A percentile compares a stretch with the other conserved stretches of the same genome.
Conservation (phyloP, 805 yeast species). For the Metschnikowia vanudenii region DNA sequence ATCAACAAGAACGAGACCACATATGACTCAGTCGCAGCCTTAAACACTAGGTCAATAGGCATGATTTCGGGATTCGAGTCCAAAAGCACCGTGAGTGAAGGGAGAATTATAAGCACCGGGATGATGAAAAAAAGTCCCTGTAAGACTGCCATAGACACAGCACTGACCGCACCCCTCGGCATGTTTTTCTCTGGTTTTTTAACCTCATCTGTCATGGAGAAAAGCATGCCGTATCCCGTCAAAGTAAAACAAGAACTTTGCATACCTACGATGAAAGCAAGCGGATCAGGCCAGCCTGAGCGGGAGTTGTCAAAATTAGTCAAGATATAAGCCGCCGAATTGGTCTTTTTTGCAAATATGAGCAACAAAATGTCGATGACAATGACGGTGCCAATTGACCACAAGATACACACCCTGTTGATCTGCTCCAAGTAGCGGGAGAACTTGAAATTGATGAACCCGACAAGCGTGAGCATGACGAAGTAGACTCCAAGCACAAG, state of each 20-base stretch:
- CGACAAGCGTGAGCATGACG: slow-evolving; percentile 55
- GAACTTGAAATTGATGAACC: slow-evolving; percentile 60
- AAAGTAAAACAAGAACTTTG: slow-evolving; percentile 77
- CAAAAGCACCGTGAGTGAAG: slow-evolving; percentile 56
- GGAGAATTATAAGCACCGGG: slow-evolving; percentile 70
- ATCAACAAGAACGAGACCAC: slow-evolving; percentile 68
- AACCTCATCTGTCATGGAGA: slow-evolving; percentile 82
- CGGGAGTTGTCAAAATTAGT: slow-evolving; percentile 68
- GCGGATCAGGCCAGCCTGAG: slow-evolving; percentile 71
- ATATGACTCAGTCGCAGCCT: slow-evolving; percentile 64
- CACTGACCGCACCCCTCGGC: slow-evolving; percentile 67
- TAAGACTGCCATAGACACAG: slow-evolving; percentile 62
- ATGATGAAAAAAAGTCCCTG: slow-evolving; percentile 71
- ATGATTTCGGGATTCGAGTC: slow-evolving; percentile 63
- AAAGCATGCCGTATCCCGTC: slow-evolving; percentile 80
- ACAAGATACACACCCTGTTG: slow-evolving; percentile 66
- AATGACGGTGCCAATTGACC: slow-evolving; percentile 71
- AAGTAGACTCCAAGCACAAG: slow-evolving; percentile 58
- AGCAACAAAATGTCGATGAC: slow-evolving; percentile 64
- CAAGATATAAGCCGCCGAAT: slow-evolving; percentile 57
- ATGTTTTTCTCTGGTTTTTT: slow-evolving; percentile 69
- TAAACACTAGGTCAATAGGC: slow-evolving; percentile 78
- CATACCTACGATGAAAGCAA: slow-evolving; percentile 75
- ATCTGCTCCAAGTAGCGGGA: slow-evolving; percentile 60
- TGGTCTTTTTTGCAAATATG: slow-evolving; percentile 55